Evolutionary conservation across 2,329 filamentous ascomycete species (phyloP).

Genomic region (Fusarium torreyae): DNA sequence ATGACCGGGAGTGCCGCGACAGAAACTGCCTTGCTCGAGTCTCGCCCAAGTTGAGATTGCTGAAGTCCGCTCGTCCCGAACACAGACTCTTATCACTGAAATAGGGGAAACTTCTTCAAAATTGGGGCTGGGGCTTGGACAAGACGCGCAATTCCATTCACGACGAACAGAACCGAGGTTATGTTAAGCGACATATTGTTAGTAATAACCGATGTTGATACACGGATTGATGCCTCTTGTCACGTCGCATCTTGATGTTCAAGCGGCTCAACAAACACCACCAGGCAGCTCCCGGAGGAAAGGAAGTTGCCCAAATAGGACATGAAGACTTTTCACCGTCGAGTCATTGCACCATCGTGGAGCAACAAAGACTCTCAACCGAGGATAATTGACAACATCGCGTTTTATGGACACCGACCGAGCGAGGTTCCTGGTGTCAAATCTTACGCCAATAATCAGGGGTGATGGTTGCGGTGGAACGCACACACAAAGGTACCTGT

Average conservation of each 20-base stretch:
- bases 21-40: not conserved
- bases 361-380: constrained; percentile 25
- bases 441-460: constrained; percentile 15
- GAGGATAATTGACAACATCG: constrained; percentile 41
- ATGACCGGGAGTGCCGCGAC: not conserved
- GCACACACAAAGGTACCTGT: not conserved
- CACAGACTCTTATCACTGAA: not conserved
- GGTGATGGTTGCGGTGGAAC: constrained; percentile 25
- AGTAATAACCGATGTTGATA: constrained; percentile 7
- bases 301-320: constrained; percentile 41
- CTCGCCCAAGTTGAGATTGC: not conserved
- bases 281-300: constrained; percentile 37
- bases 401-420: constrained; percentile 9
- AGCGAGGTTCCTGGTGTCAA: constrained; percentile 12
- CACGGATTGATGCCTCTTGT: constrained; percentile 10
- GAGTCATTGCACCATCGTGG: constrained; percentile 12
- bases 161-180: constrained; percentile 37
- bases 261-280: constrained; percentile 17
- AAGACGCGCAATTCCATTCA: not conserved
- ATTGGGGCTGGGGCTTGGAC: not conserved
- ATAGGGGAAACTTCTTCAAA: not conserved
- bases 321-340: constrained; percentile 12
- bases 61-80: not conserved
- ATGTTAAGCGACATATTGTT: not conserved
- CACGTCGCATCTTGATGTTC: constrained; percentile 25